Conservation (phyloP, 306 rosid species). For the Quercus ilex region DNA sequence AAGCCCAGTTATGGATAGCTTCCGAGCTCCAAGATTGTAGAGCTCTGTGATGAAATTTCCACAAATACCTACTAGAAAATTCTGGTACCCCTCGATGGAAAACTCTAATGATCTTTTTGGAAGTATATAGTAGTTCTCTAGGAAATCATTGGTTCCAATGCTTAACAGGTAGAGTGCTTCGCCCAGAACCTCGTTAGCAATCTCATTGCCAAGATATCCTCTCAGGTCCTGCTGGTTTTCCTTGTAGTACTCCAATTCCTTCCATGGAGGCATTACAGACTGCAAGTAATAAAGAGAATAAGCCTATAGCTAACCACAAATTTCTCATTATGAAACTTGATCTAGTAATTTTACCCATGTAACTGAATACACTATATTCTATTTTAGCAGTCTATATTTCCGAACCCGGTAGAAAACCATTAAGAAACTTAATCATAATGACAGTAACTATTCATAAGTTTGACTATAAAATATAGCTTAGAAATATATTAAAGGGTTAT, state of each 20-base stretch:
- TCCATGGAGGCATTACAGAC: slow-evolving; percentile 64
- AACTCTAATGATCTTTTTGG: slow-evolving; percentile 36
- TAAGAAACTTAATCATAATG: not conserved
- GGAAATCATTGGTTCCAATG: slow-evolving; percentile 61
- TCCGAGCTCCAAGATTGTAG: slow-evolving; percentile 40
- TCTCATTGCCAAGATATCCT: slow-evolving; percentile 35
- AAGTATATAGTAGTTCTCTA: slow-evolving; percentile 42
- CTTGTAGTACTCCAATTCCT: slow-evolving; percentile 50
- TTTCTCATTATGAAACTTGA: not conserved
- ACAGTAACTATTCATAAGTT: no score
- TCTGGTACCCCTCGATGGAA: slow-evolving; percentile 47
- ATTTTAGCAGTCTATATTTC: not conserved
- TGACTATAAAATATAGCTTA: no score
- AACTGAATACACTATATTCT: not conserved
- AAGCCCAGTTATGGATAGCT: slow-evolving; percentile 40
- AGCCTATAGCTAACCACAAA: not conserved
- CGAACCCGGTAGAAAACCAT: not conserved
- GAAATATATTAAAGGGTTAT: no score
- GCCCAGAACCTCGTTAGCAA: slow-evolving; percentile 35
- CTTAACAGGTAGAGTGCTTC: slow-evolving; percentile 49
- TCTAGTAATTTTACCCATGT: not conserved
- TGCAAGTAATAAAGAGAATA: slow-evolving; percentile 21
- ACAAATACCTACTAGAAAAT: slow-evolving; percentile 33
- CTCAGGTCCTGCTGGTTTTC: slow-evolving; percentile 43
- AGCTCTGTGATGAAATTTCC: slow-evolving; percentile 30